phyloP scores from a whole-genome alignment of 208 protist genomes.

The Angomonas ambiguus region DNA sequence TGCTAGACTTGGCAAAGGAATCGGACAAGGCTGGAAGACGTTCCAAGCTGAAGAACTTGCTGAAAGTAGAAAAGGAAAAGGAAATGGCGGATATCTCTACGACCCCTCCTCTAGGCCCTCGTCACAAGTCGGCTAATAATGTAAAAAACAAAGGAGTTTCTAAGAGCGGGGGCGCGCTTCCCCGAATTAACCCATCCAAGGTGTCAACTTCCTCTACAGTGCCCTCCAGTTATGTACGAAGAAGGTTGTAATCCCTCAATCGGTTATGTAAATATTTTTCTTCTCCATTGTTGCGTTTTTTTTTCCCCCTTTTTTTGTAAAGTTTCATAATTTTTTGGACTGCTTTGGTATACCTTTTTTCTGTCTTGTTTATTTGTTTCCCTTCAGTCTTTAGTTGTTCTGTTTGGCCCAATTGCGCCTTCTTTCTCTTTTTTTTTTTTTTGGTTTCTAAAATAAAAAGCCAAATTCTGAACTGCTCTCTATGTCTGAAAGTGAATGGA shows the following conservation, averaged over 20 bases:
- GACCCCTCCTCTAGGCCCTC: not conserved
- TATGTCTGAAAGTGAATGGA: not conserved
- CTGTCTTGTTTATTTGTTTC: not conserved
- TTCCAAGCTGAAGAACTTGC: constrained; percentile 79
- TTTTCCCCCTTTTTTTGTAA: not conserved
- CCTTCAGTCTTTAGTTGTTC: not conserved
- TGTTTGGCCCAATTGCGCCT: constrained; percentile 3
- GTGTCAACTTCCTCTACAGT: not conserved
- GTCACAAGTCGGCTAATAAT: not conserved
- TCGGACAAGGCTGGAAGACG: constrained; percentile 83
- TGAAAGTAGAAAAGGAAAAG: constrained; percentile 78
- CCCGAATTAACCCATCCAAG: not conserved
- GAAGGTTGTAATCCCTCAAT: not conserved
- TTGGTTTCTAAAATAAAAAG: not conserved
- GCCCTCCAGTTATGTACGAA: constrained; percentile 10
- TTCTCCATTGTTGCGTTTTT: constrained; percentile 5
- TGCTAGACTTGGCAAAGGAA: constrained; percentile 86
- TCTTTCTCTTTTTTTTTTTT: not conserved
- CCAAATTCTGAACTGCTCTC: not conserved
- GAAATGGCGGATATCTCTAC: constrained; percentile 18
- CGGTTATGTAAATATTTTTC: not conserved
- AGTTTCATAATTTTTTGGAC: not conserved
- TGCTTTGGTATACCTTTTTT: not conserved
- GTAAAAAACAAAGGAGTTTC: not conserved
- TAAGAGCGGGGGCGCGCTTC: not conserved